Evolutionary conservation across 768 basidiomycete genomes (phyloP), one percentile per base, ranked within the genome.

Genomic region (Boletus tomentosulus): DNA sequence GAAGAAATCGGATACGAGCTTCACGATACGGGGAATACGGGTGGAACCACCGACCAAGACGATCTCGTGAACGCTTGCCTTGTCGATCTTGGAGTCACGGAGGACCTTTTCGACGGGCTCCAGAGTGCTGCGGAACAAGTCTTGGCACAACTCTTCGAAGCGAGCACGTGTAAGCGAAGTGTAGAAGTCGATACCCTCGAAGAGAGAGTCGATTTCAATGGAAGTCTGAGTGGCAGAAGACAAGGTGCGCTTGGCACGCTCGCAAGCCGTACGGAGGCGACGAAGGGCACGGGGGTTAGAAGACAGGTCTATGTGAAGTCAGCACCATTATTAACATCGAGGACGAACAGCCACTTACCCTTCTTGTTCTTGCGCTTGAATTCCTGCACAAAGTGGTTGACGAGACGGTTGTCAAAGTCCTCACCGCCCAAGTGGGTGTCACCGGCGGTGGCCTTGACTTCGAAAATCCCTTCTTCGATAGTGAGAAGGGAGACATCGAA

Each of bases 291-390:
- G 92, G 53, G 92, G 82, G 76, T 96, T 96, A 58, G 84, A 76
- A 25, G 93, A 92, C 52, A 98, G 76, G 68, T 98, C 92, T 87
- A 38, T 1, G 48, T 22, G 13, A 33, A 48, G n/a, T 57, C 25
- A 60, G 62, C 13, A 66, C 41, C 3, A 27, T 13, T 6, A 0
- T 11, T n/a, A 51, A 11, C 1, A 11, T 31, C 0, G 8, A 10
- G 6, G 9, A 12, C 0, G 24, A 4, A 47, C 0, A 24, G 19
- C 12, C 4, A 66, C 78, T 55, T 63, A 84, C 85, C 87, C 77
- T 94, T 94, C 84, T 97, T 98, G 84, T 94, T 81, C 79, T 97
- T 96, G 71, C 89, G 83, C 83, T 96, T 96, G 82, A 96, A 96
- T 73, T 96, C 91, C 72, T 94, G 91, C 57, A 87, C 86, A 68